Base-by-base conservation (phyloP, 768 basidiomycete species). In the Boletellus emodensis region DNA sequence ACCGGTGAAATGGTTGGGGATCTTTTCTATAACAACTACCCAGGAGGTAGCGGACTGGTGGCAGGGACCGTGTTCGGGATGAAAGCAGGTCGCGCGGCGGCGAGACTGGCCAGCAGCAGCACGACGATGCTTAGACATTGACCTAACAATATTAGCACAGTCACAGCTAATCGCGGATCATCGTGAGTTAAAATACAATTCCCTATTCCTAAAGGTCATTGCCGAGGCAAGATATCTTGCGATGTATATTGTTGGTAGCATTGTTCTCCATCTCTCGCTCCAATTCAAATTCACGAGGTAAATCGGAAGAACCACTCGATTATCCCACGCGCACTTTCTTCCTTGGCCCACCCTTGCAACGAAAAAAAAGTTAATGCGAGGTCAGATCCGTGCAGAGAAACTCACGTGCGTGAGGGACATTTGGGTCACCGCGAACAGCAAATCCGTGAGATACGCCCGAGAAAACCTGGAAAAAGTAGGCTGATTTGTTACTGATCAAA, bases 1-100 rank as follows among this genome's bases (percentile, higher is more conserved):
- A 72, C 83, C 2, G 85, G 85, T 13, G 85, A 86, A 64, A 80
- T 86, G 75, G 78, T 85, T 0, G 83, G 84, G 5, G 79, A 77
- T 11, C 57, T 87, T 42, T 87, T 81, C 58, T 81, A 78, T 53
- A 64, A 69, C 20, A 87, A 86, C 58, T 87, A 87, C 59, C 85
- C 85, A 0, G 84, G 84, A 3, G 83, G 84, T 14, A 83, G 82
- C 57, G 84, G 84, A 18, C 58, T 85, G 51, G 84, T 78, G 14
- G 79, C 79, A 4, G 82, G 82, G 0, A 81, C 83, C 0, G 83
- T 85, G 12, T 84, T 86, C 62, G 84, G 83, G 11, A 71, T 76
- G 37, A 77, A 75, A 52, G 80, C 81, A 26, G 83, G 83, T 8
- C 51, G 56, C 24, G 68, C 67, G 51, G 81, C 79, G 14, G 81